Conservation (phyloP, 2,329 filamentous ascomycete species). For the Ophiocordyceps australis region DNA sequence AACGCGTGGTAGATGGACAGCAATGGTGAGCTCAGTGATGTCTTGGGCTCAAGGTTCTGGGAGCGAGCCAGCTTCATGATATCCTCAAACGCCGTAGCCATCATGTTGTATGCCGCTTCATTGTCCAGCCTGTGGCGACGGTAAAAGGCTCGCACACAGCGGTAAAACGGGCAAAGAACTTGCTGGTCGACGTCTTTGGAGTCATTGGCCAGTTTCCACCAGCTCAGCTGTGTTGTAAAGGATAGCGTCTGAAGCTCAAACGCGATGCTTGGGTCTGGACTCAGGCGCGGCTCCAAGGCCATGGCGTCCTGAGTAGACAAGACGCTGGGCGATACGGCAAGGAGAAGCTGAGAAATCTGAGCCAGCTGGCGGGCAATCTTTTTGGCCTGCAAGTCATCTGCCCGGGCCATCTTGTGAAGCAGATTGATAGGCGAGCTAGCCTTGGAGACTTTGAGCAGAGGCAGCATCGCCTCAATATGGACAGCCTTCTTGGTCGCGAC, state of each 20-base stretch:
- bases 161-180: conserved; percentile 43
- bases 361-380: conserved; percentile 52
- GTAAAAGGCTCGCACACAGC: conserved; percentile 42
- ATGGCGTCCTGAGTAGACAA: conserved; percentile 41
- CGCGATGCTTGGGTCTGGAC: conserved; percentile 34
- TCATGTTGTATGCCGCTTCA: conserved; percentile 17
- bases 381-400: conserved; percentile 22
- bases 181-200: conserved; percentile 43
- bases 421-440: conserved; percentile 39
- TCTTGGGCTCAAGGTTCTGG: conserved; percentile 13
- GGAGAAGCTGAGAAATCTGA: conserved; percentile 41
- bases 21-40: conserved; percentile 22
- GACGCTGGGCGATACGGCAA: conserved; percentile 50
- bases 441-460: conserved; percentile 32
- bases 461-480: conserved; percentile 37
- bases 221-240: conserved; percentile 40
- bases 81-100: conserved; percentile 11
- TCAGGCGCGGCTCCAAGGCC: conserved; percentile 33
- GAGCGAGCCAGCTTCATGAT: conserved; percentile 14
- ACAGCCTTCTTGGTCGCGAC: conserved; percentile 38
- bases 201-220: conserved; percentile 47
- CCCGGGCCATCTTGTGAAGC: conserved; percentile 26
- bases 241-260: conserved; percentile 48
- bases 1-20: conserved; percentile 33
- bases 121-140: conserved; percentile 26